phyloP scores from a whole-genome alignment of 2,329 filamentous ascomycete species.

The Penicillium griseofulvum region DNA sequence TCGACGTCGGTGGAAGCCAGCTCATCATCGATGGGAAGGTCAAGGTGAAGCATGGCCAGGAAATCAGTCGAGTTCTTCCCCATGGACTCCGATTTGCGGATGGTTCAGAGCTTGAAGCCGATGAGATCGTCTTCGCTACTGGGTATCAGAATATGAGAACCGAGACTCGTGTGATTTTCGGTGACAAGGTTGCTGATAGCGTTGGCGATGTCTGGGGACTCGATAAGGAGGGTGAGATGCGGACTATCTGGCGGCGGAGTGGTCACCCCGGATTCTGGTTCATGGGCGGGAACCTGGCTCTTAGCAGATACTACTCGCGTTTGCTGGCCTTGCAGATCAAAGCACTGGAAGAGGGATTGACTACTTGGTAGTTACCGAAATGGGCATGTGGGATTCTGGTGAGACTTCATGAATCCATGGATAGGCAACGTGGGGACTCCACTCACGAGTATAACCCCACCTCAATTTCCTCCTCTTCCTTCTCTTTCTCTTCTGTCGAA shows the following conservation, averaged over 20 bases:
- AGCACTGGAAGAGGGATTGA: conserved; percentile 36
- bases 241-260: conserved; percentile 59
- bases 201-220: conserved; percentile 63
- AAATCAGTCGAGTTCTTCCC: conserved; percentile 54
- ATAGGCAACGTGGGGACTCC: no score
- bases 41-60: conserved; percentile 62
- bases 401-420: no score
- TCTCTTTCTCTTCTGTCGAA: no score
- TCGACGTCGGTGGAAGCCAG: conserved; percentile 63
- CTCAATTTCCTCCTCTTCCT: no score
- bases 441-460: no score
- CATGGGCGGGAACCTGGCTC: conserved; percentile 63
- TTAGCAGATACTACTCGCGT: conserved; percentile 62
- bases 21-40: conserved; percentile 64
- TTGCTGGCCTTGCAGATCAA: conserved; percentile 53
- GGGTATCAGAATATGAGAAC: conserved; percentile 68
- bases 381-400: no score
- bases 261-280: conserved; percentile 68
- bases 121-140: conserved; percentile 61
- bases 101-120: conserved; percentile 58
- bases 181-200: conserved; percentile 58
- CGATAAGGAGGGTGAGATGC: conserved; percentile 55
- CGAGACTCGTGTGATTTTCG: conserved; percentile 60
- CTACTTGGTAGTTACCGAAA: conserved; percentile 6
- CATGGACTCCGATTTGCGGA: conserved; percentile 55